These are phyloP conservation scores for Rhododendron vialii DNA, from an alignment of 148 eudicot genomes.

Conservation along the genomic window DNA sequence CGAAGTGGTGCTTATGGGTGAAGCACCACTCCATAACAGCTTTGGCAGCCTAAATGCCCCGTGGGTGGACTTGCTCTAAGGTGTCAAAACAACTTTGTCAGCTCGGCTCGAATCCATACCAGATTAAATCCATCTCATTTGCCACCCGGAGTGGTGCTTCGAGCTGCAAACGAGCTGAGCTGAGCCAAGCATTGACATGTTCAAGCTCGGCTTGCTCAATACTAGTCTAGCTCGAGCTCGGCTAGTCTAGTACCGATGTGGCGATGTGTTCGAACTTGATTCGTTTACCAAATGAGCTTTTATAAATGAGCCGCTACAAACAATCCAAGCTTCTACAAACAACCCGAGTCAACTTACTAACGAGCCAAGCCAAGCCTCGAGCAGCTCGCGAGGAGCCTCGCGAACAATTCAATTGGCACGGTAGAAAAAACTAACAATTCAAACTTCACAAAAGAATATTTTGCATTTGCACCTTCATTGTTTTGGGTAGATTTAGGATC, in stretches of 20 bases:
- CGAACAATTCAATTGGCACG: background rate
- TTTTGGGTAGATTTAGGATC: conserved; percentile 39
- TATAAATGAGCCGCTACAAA: too few relatives aligned
- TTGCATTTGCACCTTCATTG: conserved; percentile 40
- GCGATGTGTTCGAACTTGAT: background rate
- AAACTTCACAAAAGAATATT: background rate
- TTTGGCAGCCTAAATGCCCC: background rate
- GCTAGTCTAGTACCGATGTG: background rate
- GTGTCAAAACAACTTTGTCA: background rate
- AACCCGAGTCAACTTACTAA: background rate
- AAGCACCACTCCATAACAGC: background rate
- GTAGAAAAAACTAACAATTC: background rate
- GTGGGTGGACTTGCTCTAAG: background rate
- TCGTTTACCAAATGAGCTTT: background rate
- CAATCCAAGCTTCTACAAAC: too few relatives aligned
- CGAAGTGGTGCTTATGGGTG: background rate
- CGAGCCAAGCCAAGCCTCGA: background rate
- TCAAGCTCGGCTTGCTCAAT: background rate
- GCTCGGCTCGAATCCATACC: background rate
- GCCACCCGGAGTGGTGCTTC: background rate
- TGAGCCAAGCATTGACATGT: background rate
- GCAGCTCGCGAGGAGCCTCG: background rate
- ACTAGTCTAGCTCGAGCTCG: background rate
- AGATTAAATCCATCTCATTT: background rate
- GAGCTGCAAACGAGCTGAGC: background rate